phyloP scores from a whole-genome alignment of 345 rosid genomes.

The Pistacia integerrima region DNA sequence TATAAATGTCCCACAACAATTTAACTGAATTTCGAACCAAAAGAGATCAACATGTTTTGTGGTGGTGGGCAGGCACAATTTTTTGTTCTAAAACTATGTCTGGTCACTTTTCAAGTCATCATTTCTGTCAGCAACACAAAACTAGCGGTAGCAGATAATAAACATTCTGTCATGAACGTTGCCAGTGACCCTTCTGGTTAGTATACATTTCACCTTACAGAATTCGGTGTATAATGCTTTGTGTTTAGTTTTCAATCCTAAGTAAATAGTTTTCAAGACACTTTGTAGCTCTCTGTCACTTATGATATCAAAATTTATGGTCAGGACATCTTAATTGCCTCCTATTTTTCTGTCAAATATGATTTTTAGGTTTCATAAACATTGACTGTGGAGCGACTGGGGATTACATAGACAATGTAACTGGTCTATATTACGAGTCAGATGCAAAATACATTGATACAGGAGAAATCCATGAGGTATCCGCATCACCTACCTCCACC shows the following conservation, averaged over 20 bases:
- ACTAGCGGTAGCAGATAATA: not conserved
- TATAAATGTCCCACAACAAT: no score
- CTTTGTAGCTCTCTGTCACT: no score
- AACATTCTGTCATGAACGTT: not conserved
- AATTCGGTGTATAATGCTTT: not conserved
- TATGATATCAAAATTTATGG: no score
- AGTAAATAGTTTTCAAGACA: no score
- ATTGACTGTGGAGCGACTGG: not conserved
- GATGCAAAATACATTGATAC: constrained; percentile 1
- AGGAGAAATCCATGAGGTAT: not conserved
- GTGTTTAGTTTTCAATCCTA: no score
- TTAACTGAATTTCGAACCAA: not conserved
- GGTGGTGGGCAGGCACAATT: not conserved
- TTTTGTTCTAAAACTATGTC: not conserved
- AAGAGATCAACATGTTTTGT: not conserved
- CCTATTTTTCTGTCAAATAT: no score
- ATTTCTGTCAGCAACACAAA: not conserved
- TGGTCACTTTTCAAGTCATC: not conserved
- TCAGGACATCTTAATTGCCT: no score
- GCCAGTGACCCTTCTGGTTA: not conserved
- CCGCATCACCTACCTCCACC: no score
- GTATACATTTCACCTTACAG: not conserved
- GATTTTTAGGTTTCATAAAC: not conserved
- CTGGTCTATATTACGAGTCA: not conserved
- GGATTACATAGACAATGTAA: not conserved